phyloP scores from a whole-genome alignment of 2,329 filamentous ascomycete genomes.

The Ciborinia camelliae region DNA sequence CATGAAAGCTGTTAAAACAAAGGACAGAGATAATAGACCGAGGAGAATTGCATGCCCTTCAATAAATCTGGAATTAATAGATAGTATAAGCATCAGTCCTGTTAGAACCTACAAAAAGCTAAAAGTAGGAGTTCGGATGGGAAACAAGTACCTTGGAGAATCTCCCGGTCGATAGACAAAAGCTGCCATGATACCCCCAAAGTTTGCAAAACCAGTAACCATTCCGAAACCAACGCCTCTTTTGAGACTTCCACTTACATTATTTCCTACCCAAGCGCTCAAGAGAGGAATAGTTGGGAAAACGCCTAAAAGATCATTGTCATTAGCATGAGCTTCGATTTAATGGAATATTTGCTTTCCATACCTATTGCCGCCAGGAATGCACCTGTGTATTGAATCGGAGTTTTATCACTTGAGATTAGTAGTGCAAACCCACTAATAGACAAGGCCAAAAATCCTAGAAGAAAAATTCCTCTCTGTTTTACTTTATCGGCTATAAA shows the following conservation, averaged over 20 bases:
- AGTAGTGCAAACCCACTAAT: conserved; percentile 78
- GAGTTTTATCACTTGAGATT: conserved; percentile 57
- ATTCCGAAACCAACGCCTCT: conserved; percentile 81
- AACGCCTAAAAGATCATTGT: conserved; percentile 53
- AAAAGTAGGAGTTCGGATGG: conserved; percentile 26
- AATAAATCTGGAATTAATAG: conserved; percentile 39
- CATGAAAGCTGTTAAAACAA: conserved; percentile 52
- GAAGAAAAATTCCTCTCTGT: conserved; percentile 67
- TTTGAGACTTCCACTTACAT: conserved; percentile 88
- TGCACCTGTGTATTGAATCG: conserved; percentile 74
- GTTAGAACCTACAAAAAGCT: background rate
- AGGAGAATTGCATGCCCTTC: conserved; percentile 47
- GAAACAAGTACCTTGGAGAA: conserved; percentile 29
- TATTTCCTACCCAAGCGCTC: conserved; percentile 83
- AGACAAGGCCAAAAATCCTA: conserved; percentile 62
- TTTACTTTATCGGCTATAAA: conserved; percentile 71
- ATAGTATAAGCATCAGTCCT: background rate
- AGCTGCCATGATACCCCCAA: conserved; percentile 64
- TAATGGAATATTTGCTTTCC: conserved; percentile 29
- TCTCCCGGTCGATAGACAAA: conserved; percentile 48
- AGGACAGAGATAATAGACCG: conserved; percentile 45
- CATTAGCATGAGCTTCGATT: background rate
- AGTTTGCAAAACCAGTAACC: conserved; percentile 86
- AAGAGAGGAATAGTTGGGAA: conserved; percentile 83
- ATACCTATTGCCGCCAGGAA: conserved; percentile 70